Base-by-base conservation (phyloP, 106 monocot species). In the Cymbidium sinense region DNA sequence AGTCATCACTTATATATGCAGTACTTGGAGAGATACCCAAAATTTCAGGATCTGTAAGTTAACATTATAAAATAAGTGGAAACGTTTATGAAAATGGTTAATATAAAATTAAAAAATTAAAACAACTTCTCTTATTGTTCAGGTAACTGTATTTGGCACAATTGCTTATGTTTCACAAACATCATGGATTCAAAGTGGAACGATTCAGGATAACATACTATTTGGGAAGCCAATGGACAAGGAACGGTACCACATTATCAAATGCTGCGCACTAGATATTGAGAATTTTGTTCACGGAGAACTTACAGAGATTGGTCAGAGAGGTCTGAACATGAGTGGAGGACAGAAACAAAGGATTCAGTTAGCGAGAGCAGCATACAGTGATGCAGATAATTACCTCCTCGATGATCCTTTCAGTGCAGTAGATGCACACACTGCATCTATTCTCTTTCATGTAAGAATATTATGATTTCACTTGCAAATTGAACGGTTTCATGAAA, bases 371-470 rank as follows among this genome's bases (percentile, higher is more conserved):
- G 96, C 93, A 21, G 89, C 93, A 8, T 96, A 93, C 69, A 89
- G 70, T 70, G 93, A 96, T 79, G 89, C 89, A 13, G 96, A 96
- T 77, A 77, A 79, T 30, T 96, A 93, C 80, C 87, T 93, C 33
- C 89, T 96, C 25, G 96, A 96, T 81, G 96, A 96, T 74, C 96
- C 96, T 25, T 96, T 96, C 75, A 96, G 96, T 79, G 96, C 96
- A 37, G 91, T 96, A 0, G 96, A 93, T 85, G 96, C 96, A 3
- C 93, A 96, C 44, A 96, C 96, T 3, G 91, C 87, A 67, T 82
- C 93, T 31, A 82, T 81, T 31, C 87, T 96, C 43, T 96, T 96
- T 70, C 65, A 89, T 71, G 96, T 96, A 84, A 86, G 87, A 12
- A 77, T 11, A 5, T 29, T 51, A 62, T 62, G 10, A 13, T 47